These are phyloP conservation scores for Agaricales sp. DNA, from an alignment of 1,284 basidiomycete species.

Conservation along the genomic window DNA sequence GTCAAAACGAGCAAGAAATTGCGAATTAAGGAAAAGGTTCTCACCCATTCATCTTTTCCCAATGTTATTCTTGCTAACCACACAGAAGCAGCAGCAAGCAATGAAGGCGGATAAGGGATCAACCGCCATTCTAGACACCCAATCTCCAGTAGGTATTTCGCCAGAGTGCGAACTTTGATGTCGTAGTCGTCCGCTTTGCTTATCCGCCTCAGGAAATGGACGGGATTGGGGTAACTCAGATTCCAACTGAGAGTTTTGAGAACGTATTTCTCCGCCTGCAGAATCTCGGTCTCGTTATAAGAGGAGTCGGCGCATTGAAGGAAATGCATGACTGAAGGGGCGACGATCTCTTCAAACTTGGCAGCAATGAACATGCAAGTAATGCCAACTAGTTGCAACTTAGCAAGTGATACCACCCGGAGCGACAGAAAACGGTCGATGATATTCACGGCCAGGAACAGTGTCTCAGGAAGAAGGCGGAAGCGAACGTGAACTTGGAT, in stretches of 20 bases:
- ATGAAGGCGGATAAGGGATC: slow-evolving; percentile 72
- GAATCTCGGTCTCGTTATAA: slow-evolving; percentile 81
- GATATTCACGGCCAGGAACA: slow-evolving; percentile 92
- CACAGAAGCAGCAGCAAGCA: slow-evolving; percentile 82
- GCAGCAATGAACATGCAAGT: slow-evolving; percentile 91
- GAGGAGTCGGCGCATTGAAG: slow-evolving; percentile 83
- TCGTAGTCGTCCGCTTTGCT: slow-evolving; percentile 97
- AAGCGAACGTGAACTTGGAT: slow-evolving; percentile 95
- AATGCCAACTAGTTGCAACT: slow-evolving; percentile 92
- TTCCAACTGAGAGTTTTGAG: slow-evolving; percentile 90
- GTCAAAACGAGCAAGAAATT: slow-evolving; percentile 11
- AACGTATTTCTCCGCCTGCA: slow-evolving; percentile 91
- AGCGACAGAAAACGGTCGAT: slow-evolving; percentile 94
- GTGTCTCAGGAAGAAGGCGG: slow-evolving; percentile 88
- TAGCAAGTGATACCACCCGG: slow-evolving; percentile 84
- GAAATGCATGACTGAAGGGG: slow-evolving; percentile 85
- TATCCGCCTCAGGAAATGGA: slow-evolving; percentile 85
- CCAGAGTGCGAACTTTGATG: slow-evolving; percentile 82
- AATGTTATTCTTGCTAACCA: slow-evolving; percentile 88
- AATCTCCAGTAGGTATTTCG: slow-evolving; percentile 92
- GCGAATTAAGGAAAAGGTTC: too few relatives aligned
- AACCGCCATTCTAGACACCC: slow-evolving; percentile 82
- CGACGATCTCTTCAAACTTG: slow-evolving; percentile 95
- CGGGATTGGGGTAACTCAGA: slow-evolving; percentile 86
- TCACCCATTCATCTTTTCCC: slow-evolving; percentile 79